Percentiles rank a stretch among this genome's conserved stretches.
These are phyloP conservation scores for Penicillium subrubescens DNA, from an alignment of 495 filamentous ascomycete genomes.

Conservation along the genomic window DNA sequence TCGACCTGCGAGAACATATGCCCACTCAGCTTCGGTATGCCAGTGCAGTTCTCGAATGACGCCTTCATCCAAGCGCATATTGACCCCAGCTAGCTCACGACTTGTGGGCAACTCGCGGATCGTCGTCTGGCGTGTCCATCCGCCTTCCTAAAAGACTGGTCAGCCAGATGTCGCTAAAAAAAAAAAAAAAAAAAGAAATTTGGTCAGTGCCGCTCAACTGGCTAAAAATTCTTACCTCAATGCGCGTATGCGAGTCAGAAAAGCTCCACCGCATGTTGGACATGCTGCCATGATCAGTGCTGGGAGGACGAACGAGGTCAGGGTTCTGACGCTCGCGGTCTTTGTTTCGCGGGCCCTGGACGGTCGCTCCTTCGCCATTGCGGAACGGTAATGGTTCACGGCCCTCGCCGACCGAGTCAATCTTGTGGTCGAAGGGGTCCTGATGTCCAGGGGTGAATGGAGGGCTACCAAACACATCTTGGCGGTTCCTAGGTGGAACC, in stretches of 20 bases:
- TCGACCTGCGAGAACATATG: slow-evolving; percentile 28
- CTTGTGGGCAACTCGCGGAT: slow-evolving; percentile 61
- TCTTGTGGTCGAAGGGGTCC: slow-evolving; percentile 51
- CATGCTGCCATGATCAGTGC: slow-evolving; percentile 64
- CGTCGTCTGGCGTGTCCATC: slow-evolving; percentile 70
- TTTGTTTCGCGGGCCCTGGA: slow-evolving; percentile 66
- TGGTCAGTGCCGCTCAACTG: neutral
- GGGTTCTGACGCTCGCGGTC: slow-evolving; percentile 64
- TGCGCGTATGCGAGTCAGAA: slow-evolving; percentile 65
- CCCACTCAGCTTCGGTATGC: slow-evolving; percentile 69
- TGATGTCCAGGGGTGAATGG: slow-evolving; percentile 44
- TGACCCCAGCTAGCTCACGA: slow-evolving; percentile 63
- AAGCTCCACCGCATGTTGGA: slow-evolving; percentile 69
- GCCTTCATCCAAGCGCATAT: slow-evolving; percentile 67
- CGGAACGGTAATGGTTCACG: slow-evolving; percentile 66
- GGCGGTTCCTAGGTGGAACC: slow-evolving; percentile 8
- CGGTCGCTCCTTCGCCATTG: slow-evolving; percentile 62
- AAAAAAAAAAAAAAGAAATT: too few relatives aligned
- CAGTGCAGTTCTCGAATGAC: slow-evolving; percentile 75
- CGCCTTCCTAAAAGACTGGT: slow-evolving; percentile 53
- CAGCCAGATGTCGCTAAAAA: neutral
- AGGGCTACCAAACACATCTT: slow-evolving; percentile 6
- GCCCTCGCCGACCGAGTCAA: slow-evolving; percentile 59
- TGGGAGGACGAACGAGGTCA: slow-evolving; percentile 64
- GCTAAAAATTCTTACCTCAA: slow-evolving; percentile 48